Conservation (phyloP, 352 stramenopile species). For the Phytophthora europaea region DNA sequence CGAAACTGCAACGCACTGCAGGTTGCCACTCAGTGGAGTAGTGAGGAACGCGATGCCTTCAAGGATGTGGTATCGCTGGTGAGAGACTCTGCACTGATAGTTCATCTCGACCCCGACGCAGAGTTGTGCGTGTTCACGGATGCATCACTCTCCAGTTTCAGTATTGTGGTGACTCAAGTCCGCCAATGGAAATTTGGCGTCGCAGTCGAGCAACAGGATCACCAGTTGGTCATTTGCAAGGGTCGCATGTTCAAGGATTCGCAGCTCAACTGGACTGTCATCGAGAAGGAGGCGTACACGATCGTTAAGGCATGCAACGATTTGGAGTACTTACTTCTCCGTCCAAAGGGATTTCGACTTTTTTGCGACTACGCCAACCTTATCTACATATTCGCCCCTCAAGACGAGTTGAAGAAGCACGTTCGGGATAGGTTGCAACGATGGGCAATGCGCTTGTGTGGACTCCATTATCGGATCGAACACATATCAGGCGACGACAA, state of each 20-base stretch:
- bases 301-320: background rate
- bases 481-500: background rate
- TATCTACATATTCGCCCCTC: background rate
- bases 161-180: background rate
- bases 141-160: background rate
- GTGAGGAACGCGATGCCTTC: background rate
- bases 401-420: background rate
- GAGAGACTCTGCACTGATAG: background rate
- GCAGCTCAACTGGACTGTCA: background rate
- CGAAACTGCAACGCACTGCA: background rate
- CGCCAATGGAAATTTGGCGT: background rate
- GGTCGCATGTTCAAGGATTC: background rate
- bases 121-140: background rate
- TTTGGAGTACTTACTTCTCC: background rate
- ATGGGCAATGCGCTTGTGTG: background rate
- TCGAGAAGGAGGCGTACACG: background rate
- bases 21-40: background rate
- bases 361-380: constrained; percentile 4
- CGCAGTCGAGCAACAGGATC: background rate
- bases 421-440: background rate
- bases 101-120: background rate
- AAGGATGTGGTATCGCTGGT: background rate
- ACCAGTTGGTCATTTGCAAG: background rate
- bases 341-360: background rate
- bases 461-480: constrained; percentile 15